A percentile compares a stretch with the other conserved stretches of the same genome.
Evolutionary conservation across 129 eudicot genomes (phyloP).

Genomic region (Ambrosia trifida): DNA sequence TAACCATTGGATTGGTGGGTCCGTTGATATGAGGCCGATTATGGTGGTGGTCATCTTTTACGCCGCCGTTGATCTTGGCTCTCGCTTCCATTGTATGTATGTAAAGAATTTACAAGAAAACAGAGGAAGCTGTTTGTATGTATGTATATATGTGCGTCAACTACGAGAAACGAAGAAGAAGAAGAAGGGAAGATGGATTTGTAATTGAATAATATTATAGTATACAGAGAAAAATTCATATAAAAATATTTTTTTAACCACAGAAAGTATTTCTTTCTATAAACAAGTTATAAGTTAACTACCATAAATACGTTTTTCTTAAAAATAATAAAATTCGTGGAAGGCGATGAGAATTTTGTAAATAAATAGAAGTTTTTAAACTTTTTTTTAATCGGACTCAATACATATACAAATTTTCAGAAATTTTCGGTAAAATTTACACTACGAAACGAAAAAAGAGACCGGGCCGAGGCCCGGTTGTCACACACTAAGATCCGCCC

Average conservation of each 20-base stretch:
- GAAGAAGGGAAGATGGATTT: constrained; percentile 15
- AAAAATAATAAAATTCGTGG: too few relatives aligned
- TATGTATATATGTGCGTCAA: background rate
- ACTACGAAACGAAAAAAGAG: too few relatives aligned
- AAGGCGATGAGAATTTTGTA: too few relatives aligned
- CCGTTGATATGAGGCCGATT: constrained; percentile 31
- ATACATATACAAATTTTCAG: too few relatives aligned
- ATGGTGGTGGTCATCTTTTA: constrained; percentile 16
- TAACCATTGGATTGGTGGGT: constrained; percentile 98
- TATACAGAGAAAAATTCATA: background rate
- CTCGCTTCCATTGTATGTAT: constrained; percentile 27
- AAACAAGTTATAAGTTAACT: too few relatives aligned
- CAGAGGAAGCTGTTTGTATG: constrained; percentile 8
- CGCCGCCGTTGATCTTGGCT: constrained; percentile 42
- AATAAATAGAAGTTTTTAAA: too few relatives aligned
- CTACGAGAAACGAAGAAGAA: constrained; percentile 11
- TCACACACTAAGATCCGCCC: too few relatives aligned
- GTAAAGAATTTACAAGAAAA: background rate
- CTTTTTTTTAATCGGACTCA: too few relatives aligned
- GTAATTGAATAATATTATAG: background rate
- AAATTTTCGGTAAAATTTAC: too few relatives aligned
- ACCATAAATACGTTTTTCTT: too few relatives aligned
- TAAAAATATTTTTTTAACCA: background rate
- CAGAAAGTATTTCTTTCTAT: too few relatives aligned
- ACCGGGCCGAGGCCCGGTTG: too few relatives aligned